Conservation (phyloP, 2,329 filamentous ascomycete genomes). For the Botrytis squamosa region DNA sequence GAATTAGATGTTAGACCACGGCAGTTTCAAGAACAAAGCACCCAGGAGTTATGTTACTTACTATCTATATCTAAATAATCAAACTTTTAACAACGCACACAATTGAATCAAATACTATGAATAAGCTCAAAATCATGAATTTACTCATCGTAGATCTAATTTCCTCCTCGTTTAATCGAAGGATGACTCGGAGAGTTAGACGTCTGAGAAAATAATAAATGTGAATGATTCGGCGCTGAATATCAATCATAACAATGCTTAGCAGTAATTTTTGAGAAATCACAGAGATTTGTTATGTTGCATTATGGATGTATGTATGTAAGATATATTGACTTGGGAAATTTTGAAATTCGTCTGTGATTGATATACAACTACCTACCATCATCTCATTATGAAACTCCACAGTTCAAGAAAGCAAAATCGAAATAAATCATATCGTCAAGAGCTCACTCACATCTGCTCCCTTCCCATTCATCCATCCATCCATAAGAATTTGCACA, state of each 20-base stretch:
- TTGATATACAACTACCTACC: too few relatives aligned
- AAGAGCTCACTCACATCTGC: neutral
- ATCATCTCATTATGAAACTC: neutral
- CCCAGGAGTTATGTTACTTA: neutral
- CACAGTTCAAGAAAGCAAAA: neutral
- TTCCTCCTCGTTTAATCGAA: neutral
- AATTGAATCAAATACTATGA: neutral
- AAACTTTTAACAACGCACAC: neutral
- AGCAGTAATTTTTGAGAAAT: neutral
- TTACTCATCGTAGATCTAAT: neutral
- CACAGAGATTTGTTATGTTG: neutral
- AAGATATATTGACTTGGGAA: neutral
- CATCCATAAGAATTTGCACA: neutral
- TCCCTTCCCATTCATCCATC: neutral
- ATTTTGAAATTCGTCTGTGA: neutral
- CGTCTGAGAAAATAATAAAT: neutral
- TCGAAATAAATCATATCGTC: neutral
- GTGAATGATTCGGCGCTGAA: neutral
- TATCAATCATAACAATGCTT: neutral
- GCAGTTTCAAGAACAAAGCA: neutral
- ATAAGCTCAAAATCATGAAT: neutral
- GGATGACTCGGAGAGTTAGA: neutral
- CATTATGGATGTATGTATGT: neutral
- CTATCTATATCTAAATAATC: neutral
- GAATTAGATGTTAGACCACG: neutral